phyloP scores from a whole-genome alignment of 2,329 filamentous ascomycete genomes.

The Xylariaceae sp. region DNA sequence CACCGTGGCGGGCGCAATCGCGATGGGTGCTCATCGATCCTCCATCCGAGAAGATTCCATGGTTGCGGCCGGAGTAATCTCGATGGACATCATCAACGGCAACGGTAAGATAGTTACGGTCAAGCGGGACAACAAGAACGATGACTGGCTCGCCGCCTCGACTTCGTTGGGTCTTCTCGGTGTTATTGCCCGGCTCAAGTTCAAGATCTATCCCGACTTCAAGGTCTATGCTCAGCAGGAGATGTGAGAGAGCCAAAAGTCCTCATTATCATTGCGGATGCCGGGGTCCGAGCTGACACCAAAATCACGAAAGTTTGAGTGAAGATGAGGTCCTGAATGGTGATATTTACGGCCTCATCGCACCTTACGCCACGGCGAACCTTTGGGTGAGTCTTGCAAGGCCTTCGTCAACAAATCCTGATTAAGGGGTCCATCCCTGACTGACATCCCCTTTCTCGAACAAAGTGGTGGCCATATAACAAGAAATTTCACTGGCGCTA shows the following conservation, averaged over 20 bases:
- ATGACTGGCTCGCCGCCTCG: slow-evolving; percentile 47
- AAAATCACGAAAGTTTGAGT: slow-evolving; percentile 32
- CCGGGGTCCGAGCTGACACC: slow-evolving; percentile 6
- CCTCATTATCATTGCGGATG: neutral
- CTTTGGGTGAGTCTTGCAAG: slow-evolving; percentile 37
- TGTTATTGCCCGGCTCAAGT: slow-evolving; percentile 43
- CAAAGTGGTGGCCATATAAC: slow-evolving; percentile 47
- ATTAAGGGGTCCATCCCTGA: neutral
- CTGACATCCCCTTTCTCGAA: neutral
- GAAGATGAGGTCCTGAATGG: slow-evolving; percentile 45
- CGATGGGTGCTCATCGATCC: slow-evolving; percentile 48
- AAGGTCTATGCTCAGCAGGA: slow-evolving; percentile 47
- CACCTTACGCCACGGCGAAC: slow-evolving; percentile 47
- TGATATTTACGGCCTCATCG: slow-evolving; percentile 45
- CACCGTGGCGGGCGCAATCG: slow-evolving; percentile 44
- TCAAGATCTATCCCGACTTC: slow-evolving; percentile 46
- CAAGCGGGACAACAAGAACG: slow-evolving; percentile 37
- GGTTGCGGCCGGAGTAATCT: slow-evolving; percentile 44
- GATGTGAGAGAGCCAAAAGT: slow-evolving; percentile 34
- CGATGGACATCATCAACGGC: slow-evolving; percentile 46
- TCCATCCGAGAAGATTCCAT: slow-evolving; percentile 44
- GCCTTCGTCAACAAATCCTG: neutral
- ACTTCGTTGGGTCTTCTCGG: slow-evolving; percentile 46
- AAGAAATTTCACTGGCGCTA: slow-evolving; percentile 48
- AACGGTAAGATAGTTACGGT: slow-evolving; percentile 39